phyloP scores from a whole-genome alignment of 1,284 basidiomycete species.

The Ganoderma leucocontextum region DNA sequence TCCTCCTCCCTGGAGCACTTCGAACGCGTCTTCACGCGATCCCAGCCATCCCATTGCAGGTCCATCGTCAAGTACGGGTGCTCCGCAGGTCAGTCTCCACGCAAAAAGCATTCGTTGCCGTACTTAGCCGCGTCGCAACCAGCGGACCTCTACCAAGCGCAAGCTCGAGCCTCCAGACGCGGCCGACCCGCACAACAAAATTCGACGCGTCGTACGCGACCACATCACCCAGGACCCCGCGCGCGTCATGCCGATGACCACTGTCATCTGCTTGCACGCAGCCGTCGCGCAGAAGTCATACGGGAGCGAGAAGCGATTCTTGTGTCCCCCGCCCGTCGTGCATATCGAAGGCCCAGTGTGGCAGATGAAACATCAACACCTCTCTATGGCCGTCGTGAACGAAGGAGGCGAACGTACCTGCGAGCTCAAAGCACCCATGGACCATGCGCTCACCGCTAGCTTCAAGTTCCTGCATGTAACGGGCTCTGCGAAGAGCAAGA shows the following conservation, averaged over 20 bases:
- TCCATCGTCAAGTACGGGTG: slow-evolving; percentile 18
- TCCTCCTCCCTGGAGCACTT: slow-evolving; percentile 33
- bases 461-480: slow-evolving; percentile 93
- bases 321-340: slow-evolving; percentile 89
- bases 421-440: slow-evolving; percentile 82
- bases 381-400: slow-evolving; percentile 87
- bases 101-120: slow-evolving; percentile 7
- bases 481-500: slow-evolving; percentile 89
- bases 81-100: slow-evolving; percentile 25
- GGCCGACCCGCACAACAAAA: slow-evolving; percentile 79
- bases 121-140: slow-evolving; percentile 22
- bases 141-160: slow-evolving; percentile 64
- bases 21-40: slow-evolving; percentile 31
- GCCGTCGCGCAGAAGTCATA: slow-evolving; percentile 94
- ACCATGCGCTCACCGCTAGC: slow-evolving; percentile 83
- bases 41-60: slow-evolving; percentile 22
- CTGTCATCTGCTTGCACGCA: slow-evolving; percentile 87
- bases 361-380: slow-evolving; percentile 80
- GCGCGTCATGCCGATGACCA: slow-evolving; percentile 85
- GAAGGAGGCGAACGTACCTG: slow-evolving; percentile 84
- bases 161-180: slow-evolving; percentile 74
- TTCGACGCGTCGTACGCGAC: slow-evolving; percentile 81
- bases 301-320: slow-evolving; percentile 90
- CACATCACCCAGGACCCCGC: slow-evolving; percentile 76
- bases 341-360: slow-evolving; percentile 86